phyloP scores from a whole-genome alignment of 2,329 filamentous ascomycete species.

The Tolypocladium tropicale region DNA sequence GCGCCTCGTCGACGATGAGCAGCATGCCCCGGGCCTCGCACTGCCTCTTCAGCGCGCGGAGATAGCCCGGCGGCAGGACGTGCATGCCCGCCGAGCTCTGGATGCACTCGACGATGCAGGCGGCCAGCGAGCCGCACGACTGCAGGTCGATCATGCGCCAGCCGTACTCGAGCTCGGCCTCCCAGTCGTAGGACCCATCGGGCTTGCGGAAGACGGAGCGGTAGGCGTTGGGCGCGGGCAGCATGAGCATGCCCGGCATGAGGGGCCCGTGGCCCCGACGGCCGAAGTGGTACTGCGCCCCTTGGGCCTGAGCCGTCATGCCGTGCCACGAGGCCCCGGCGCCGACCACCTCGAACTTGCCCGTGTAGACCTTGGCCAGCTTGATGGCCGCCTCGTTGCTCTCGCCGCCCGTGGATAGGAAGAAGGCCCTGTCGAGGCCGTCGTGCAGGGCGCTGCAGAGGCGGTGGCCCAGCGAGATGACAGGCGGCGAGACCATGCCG shows the following conservation, averaged over 20 bases:
- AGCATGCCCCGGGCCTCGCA: slow-evolving; percentile 48
- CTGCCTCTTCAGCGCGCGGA: slow-evolving; percentile 42
- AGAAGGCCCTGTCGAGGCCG: slow-evolving; percentile 44
- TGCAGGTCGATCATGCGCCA: slow-evolving; percentile 51
- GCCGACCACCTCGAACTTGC: slow-evolving; percentile 55
- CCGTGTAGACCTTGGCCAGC: slow-evolving; percentile 53
- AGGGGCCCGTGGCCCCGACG: slow-evolving; percentile 34
- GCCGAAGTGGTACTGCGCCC: slow-evolving; percentile 46
- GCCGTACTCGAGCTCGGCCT: slow-evolving; percentile 48
- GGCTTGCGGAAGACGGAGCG: slow-evolving; percentile 47
- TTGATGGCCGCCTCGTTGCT: slow-evolving; percentile 53
- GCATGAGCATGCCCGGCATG: slow-evolving; percentile 46
- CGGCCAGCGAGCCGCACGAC: slow-evolving; percentile 50
- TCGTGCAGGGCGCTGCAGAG: slow-evolving; percentile 37
- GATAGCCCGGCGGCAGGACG: slow-evolving; percentile 46
- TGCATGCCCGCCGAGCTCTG: slow-evolving; percentile 50
- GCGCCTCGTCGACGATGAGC: slow-evolving; percentile 51
- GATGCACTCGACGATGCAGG: slow-evolving; percentile 54
- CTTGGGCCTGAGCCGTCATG: slow-evolving; percentile 43
- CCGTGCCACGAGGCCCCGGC: slow-evolving; percentile 51
- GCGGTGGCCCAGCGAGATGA: slow-evolving; percentile 41
- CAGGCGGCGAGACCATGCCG: slow-evolving; percentile 47
- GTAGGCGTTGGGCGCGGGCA: slow-evolving; percentile 51
- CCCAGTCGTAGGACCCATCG: slow-evolving; percentile 52
- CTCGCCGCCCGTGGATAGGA: slow-evolving; percentile 47